Conservation (phyloP, 2,329 filamentous ascomycete species). For the Sarocladiaceae sp. region DNA sequence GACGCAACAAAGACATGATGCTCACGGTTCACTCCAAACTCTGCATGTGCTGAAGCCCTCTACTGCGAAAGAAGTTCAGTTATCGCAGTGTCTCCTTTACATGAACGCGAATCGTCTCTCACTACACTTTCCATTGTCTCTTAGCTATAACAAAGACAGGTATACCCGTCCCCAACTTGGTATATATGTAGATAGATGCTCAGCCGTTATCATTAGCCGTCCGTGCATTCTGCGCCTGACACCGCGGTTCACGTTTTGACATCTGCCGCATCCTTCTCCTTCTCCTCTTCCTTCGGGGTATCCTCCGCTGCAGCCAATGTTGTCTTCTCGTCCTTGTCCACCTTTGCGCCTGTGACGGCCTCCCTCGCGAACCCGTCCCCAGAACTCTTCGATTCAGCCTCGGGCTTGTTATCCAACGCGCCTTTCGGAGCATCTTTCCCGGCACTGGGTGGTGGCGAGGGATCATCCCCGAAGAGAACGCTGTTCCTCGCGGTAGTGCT, state of each 20-base stretch:
- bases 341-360: neutral
- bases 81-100: no score
- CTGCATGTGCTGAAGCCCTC: no score
- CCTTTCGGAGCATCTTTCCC: no score
- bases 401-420: neutral
- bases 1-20: neutral
- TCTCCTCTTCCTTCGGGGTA: slow-evolving; percentile 2
- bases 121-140: no score
- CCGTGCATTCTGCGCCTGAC: no score
- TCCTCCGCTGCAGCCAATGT: neutral
- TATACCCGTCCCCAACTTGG: no score
- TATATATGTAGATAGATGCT: neutral
- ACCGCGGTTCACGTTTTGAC: neutral
- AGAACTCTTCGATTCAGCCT: neutral
- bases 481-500: slow-evolving; percentile 1
- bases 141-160: no score
- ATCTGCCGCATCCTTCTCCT: neutral
- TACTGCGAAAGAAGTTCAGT: no score
- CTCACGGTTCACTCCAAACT: neutral
- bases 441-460: neutral
- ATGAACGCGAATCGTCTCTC: no score
- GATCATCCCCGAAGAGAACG: slow-evolving; percentile 3
- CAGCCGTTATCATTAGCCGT: no score
- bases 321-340: slow-evolving; percentile 1
- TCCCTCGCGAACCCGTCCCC: slow-evolving; percentile 5